phyloP scores from a whole-genome alignment of 164 flowering plant species.

The Kingdonia uniflora region DNA sequence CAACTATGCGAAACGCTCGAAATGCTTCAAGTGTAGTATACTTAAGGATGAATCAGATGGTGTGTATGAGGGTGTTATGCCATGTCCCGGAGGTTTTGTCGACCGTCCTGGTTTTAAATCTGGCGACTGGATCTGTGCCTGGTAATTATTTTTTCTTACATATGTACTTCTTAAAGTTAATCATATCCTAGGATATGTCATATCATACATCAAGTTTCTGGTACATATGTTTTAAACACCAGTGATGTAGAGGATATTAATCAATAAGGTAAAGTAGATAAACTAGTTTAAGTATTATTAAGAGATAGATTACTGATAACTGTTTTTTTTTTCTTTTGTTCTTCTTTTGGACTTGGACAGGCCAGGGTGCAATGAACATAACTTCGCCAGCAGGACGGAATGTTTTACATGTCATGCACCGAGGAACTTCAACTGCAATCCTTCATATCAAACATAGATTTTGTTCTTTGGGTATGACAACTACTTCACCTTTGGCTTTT shows the following conservation, averaged over 20 bases:
- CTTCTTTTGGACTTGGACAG: slow-evolving; percentile 20
- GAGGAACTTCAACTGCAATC: slow-evolving; percentile 41
- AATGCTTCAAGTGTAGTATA: slow-evolving; percentile 97
- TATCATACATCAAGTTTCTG: no score
- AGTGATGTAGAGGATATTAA: no score
- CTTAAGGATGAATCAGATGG: slow-evolving; percentile 57
- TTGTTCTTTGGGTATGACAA: neutral
- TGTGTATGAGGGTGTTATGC: slow-evolving; percentile 21
- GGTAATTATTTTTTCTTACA: slow-evolving; percentile 23
- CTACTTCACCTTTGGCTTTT: neutral
- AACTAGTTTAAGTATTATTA: no score
- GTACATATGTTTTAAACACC: no score
- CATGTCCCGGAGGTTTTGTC: slow-evolving; percentile 20
- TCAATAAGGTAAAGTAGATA: no score
- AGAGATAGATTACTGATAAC: no score
- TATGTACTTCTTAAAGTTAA: no score
- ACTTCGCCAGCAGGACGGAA: slow-evolving; percentile 96
- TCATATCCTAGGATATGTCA: no score
- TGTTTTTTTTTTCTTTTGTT: no score
- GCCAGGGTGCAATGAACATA: slow-evolving; percentile 92
- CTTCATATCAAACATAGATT: neutral
- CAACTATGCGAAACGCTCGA: slow-evolving; percentile 95
- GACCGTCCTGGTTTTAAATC: slow-evolving; percentile 84
- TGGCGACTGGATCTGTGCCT: slow-evolving; percentile 94
- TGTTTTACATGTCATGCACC: slow-evolving; percentile 96